Base-by-base conservation (phyloP, 1,284 basidiomycete species). In the Mycena sp. region DNA sequence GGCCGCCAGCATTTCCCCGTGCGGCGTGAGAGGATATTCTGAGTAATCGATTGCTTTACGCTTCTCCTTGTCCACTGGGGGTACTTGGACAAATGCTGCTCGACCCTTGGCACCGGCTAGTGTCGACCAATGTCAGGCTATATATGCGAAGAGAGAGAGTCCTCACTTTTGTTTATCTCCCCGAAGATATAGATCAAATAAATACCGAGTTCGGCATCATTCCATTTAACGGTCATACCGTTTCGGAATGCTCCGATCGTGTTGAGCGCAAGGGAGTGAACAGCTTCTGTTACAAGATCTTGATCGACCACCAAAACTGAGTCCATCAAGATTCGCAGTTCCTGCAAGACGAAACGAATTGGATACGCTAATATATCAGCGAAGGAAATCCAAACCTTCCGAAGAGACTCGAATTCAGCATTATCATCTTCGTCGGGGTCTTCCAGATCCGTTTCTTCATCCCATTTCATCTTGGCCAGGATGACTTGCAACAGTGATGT, bases 131-230 rank as follows among this genome's bases (percentile, higher is more conserved):
- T 10, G 37, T 58, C 4, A 38, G 53, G 19, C 12, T 11, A 21
- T 37, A 9, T 7, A 6, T n/a, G 30, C 2, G 50, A 40, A 40
- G 6, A 28, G 56, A 48, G 64, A 21, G 26, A 38, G 54, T 6
- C 28, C 35, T 30, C 66, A 90, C 92, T 85, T 80, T 92, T 94
- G 76, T 90, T 93, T 69, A 96, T 89, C 76, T 99, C 97, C 41
- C 96, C 96, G 72, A 95, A 99, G 35, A 96, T 93, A 75, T 90
- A 98, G 1, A 98, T 89, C 28, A 99, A 85, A 75, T 95, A 95
- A 17, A 98, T 81, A 0, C 94, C 95, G 21, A 99, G 84, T 76
- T 99, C 98, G 1, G 93, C 93, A 71, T 98, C 92, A 73, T 96
- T 91, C 98, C 98, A 99, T 52, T 92, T 87, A 21, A 98, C 68